Base-by-base conservation (phyloP, 495 filamentous ascomycete genomes). In the Aspergillus sclerotiicarbonarius region DNA sequence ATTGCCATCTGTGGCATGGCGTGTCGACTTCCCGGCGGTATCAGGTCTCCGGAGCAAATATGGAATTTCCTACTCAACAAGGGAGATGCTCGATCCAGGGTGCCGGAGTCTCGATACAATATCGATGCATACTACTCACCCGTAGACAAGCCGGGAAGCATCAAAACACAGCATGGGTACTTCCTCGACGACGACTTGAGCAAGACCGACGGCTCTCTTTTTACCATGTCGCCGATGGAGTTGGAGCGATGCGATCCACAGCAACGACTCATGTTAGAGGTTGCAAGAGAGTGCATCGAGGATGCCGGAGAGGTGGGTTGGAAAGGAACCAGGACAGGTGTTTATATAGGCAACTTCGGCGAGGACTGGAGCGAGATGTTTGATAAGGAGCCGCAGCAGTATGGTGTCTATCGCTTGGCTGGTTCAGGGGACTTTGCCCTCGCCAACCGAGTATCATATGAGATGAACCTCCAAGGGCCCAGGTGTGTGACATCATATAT, bases 1-100 rank as follows among this genome's bases (percentile, higher is more conserved):
- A 76, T 81, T 20, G 76, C 78, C 12, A 75, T 81, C 47, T 70
- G 67, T 57, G 76, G 78, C 15, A 73, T 79, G 66, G 77, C 61
- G 9, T 20, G 74, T 48, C 64, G 77, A 29, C 71, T 81, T 8
- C 77, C 77, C 12, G 76, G 76, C 0, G 73, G 71, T 1, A 70
- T 79, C n/a, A 46, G 37, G 8, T 62, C 57, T 39, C 54, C 51
- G 9, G 44, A 59, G 9, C 62, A 67, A 6, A 61, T 77, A 16
- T 81, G 65, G 62, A 59, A 78, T 29, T 69, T 79, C 45, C 68
- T 80, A 3, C 30, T 73, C 12, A 60, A 68, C 33, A 71, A 71
- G 25, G 51, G 61, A 46, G 69, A 76, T 64, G 73, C 70, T 9
- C 66, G 74, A 32, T 56, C 46, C 8, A 43, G 12, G 1, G 66